Conservation (phyloP, 495 filamentous ascomycete genomes). For the Trichoderma erinaceum region DNA sequence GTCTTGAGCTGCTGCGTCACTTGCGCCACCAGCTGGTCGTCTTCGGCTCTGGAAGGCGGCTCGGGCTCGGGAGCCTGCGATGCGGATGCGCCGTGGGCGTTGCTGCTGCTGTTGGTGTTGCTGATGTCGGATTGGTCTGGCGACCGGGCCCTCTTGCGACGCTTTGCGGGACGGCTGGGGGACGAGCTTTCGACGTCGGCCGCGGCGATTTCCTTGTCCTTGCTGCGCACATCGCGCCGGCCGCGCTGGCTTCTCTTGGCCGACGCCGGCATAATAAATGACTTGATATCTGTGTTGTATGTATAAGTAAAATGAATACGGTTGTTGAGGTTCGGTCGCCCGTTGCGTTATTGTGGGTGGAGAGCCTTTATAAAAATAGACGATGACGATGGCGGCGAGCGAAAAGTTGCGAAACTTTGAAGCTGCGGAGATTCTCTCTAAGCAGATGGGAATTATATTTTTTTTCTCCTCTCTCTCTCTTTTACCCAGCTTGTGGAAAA, state of each 20-base stretch:
- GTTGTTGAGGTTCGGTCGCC: not conserved
- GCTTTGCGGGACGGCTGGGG: conserved; percentile 64
- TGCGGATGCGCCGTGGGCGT: not conserved
- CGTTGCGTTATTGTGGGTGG: not conserved
- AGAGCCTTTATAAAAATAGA: not conserved
- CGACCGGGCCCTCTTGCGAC: conserved; percentile 62
- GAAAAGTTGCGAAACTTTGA: not conserved
- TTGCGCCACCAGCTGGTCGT: conserved; percentile 61
- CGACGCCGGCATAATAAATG: conserved; percentile 35
- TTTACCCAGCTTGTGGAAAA: not conserved
- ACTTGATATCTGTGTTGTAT: not conserved
- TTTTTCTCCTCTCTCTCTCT: not conserved
- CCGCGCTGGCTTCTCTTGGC: conserved; percentile 38
- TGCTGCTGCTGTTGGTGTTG: not conserved
- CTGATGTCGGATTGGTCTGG: conserved; percentile 14
- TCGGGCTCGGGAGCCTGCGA: not conserved
- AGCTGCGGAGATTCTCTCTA: not conserved
- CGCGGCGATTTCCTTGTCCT: not conserved
- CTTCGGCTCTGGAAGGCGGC: conserved; percentile 28
- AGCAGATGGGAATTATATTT: not conserved
- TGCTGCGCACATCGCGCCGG: conserved; percentile 32
- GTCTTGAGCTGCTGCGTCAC: conserved; percentile 64
- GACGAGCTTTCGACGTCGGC: conserved; percentile 48
- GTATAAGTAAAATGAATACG: not conserved
- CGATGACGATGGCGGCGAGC: too few species aligned